Evolutionary conservation across 2,329 filamentous ascomycete species (phyloP), one percentile per base, ranked within the genome.

Genomic region (Amauroascus verrucosus): DNA sequence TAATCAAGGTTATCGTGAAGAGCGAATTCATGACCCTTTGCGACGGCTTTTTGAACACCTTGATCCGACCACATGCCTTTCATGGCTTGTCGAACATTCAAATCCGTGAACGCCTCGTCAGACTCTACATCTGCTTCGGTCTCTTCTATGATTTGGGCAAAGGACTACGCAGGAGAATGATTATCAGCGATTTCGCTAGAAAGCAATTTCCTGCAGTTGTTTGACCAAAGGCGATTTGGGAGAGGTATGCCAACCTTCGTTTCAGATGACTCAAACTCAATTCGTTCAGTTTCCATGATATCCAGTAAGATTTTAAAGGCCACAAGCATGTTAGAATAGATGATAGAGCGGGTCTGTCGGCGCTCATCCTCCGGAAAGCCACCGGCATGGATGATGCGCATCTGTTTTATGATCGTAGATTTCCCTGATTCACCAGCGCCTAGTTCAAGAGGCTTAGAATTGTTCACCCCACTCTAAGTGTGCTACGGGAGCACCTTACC

Each of bases 401-500:
- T 97, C 77, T 97, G 91, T 75, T 97, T 97, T 60, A 97, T 81
- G 56, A 97, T 90, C 1, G 91, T 97, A 7, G 91, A 96, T 73
- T 97, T 97, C 60, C 91, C 88, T 55, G 86, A 93, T 73, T 97
- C 91, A 66, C 91, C 91, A 63, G 91, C 91, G 70, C 91, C 90
- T 96, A 59, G 11, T 50, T 33, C 37, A 16, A 37, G 26, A 26
- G 13, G 20, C 32, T 53, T 20, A 53, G 51, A 11, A 18, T 30
- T 24, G 33, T 22, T 53, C 30, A 20, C 24, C n/a, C n/a, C 24
- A 41, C 28, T 14, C 9, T 11, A 13, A 32, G 41, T 48, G 37
- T 50, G 33, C 35, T 24, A 26, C 13, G 5, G 8, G 24, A 11
- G 48, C 28, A 22, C 70, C 81, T 60, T 78, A 96, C 91, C 91